Base-by-base conservation (phyloP, 140 eudicot genomes). In the Anethum foeniculum region DNA sequence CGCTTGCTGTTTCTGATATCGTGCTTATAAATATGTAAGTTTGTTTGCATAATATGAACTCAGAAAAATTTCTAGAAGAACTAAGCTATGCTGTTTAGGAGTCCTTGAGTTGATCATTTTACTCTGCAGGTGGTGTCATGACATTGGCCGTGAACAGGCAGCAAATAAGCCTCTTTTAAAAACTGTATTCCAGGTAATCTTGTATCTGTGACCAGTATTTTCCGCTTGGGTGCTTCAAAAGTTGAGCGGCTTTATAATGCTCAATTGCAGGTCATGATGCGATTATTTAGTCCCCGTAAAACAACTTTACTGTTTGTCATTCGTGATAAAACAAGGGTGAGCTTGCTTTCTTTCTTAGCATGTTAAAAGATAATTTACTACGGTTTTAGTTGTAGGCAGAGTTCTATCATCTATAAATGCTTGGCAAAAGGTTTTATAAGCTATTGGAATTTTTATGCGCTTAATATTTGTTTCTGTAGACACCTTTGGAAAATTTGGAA, bases 111-210 rank as follows among this genome's bases (percentile, higher is more conserved):
- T 82, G 62, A 51, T 77, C 58, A 79, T 80, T 62, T 6, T 85
- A 47, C 58, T 80, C 21, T 52, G 19, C 81, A 95, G 97, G 98
- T 95, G 97, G 99, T 95, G 99, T 78, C 99, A 95, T 86, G 99
- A 95, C 83, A 95, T 95, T 79, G 98, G 99, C 72, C 99, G 98
- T 81, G 99, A 93, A 82, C 99, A 95, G 86, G 99, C 99, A 79
- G 98, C 99, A 74, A 95, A 95, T 85, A 95, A 93, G 84, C 99
- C 99, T 82, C 96, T 95, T 71, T 30, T 95, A 79, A 95, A 93
- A 88, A 95, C 99, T 64, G 99, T 92, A 38, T 95, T 95, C 80
- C 98, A 95, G 95, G 99, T 89, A 85, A 15, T 72, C 71, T 21
- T 83, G 52, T 56, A 12, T 80, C 44, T 28, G 47, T 78, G 44